phyloP scores from a whole-genome alignment of 2,329 filamentous ascomycete species.

The Penicillium paneum region DNA sequence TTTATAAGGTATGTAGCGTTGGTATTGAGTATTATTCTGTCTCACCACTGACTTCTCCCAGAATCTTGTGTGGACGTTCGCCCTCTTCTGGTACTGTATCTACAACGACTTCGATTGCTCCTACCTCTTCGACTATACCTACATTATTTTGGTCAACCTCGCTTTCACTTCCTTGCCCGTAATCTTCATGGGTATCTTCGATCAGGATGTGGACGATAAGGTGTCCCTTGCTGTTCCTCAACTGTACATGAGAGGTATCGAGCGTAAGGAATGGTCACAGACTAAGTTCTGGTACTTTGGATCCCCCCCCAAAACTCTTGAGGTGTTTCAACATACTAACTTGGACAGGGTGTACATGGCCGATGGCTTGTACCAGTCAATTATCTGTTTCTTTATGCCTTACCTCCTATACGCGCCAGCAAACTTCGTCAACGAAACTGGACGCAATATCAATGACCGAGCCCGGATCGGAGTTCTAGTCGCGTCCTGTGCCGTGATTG shows the following conservation, averaged over 20 bases:
- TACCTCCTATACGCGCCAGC: constrained; percentile 73
- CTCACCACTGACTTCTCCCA: constrained; percentile 29
- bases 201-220: constrained; percentile 93
- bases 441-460: constrained; percentile 73
- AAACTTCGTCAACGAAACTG: constrained; percentile 67
- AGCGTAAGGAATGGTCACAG: constrained; percentile 94
- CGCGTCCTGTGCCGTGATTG: constrained; percentile 75
- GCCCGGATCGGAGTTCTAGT: constrained; percentile 84
- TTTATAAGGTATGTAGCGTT: constrained; percentile 72
- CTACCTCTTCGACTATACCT: constrained; percentile 96
- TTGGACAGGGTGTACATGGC: constrained; percentile 76
- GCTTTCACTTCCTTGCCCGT: constrained; percentile 94
- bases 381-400: constrained; percentile 89
- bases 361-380: constrained; percentile 91
- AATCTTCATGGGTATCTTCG: constrained; percentile 91
- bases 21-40: background rate
- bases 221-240: constrained; percentile 93
- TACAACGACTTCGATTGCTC: constrained; percentile 95
- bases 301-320: background rate
- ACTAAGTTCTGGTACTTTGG: constrained; percentile 81
- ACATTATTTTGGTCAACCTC: constrained; percentile 94
- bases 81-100: constrained; percentile 96
- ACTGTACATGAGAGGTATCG: constrained; percentile 91
- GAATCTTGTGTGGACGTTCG: constrained; percentile 97
- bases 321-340: constrained; percentile 19